A percentile compares a stretch with the other conserved stretches of the same genome.
Conservation (phyloP, 768 basidiomycete genomes). For the Kockovaella imperatae region DNA sequence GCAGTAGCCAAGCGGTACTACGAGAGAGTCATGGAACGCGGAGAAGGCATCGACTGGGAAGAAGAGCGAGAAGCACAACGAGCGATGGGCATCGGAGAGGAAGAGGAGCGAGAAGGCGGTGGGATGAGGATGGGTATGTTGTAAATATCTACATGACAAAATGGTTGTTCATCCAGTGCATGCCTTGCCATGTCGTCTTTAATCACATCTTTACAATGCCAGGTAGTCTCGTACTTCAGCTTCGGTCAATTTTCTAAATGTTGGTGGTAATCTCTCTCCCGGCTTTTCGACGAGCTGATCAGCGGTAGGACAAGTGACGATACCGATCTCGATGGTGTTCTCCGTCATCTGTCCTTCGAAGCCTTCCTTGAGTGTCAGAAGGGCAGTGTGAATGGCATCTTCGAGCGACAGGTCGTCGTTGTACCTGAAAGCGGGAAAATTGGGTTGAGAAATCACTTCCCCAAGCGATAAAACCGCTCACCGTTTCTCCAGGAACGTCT, state of each 20-base stretch:
- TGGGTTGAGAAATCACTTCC: neutral
- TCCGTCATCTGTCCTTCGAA: conserved; percentile 99
- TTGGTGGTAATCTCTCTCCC: conserved; percentile 66
- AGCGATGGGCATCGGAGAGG: conserved; percentile 28
- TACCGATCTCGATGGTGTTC: conserved; percentile 98
- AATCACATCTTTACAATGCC: conserved; percentile 26
- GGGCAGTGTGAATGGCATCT: conserved; percentile 97
- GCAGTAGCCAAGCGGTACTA: conserved; percentile 24
- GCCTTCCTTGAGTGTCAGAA: conserved; percentile 94
- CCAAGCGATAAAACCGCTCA: conserved; percentile 45
- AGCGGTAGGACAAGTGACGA: conserved; percentile 77
- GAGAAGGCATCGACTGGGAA: conserved; percentile 40
- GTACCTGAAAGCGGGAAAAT: conserved; percentile 57
- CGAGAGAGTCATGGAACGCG: conserved; percentile 20
- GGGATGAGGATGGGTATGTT: no score
- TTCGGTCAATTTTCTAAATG: conserved; percentile 90
- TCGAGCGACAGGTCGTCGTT: conserved; percentile 98
- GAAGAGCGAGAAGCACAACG: conserved; percentile 39
- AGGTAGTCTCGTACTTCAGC: conserved; percentile 96
- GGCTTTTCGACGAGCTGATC: conserved; percentile 59
- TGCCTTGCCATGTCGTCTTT: no score
- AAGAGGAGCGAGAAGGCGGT: no score
- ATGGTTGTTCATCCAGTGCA: no score
- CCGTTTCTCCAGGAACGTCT: conserved; percentile 99
- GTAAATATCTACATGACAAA: no score